Evolutionary conservation across 2,329 filamentous ascomycete species (phyloP).

Genomic region (Fusarium chuoi): DNA sequence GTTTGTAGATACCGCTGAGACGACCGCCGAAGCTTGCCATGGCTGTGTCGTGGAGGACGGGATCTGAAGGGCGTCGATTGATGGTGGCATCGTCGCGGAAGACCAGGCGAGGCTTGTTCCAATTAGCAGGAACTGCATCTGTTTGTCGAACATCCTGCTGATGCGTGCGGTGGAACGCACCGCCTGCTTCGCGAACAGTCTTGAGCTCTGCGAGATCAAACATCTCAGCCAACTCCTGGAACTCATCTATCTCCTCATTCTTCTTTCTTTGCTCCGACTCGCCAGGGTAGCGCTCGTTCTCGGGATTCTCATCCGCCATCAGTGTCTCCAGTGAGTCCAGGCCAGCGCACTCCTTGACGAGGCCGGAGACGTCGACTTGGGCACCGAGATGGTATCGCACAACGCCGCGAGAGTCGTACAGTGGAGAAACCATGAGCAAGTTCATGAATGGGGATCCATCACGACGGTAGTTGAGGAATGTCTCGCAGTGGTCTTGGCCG

Average conservation of each 20-base stretch:
- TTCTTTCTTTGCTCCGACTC: slow-evolving; percentile 8
- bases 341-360: slow-evolving; percentile 73
- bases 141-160: slow-evolving; percentile 54
- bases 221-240: slow-evolving; percentile 74
- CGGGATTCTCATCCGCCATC: slow-evolving; percentile 43
- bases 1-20: slow-evolving; percentile 53
- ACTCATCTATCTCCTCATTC: slow-evolving; percentile 60
- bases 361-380: slow-evolving; percentile 75
- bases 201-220: slow-evolving; percentile 75
- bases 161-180: slow-evolving; percentile 64
- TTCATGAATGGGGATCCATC: slow-evolving; percentile 84
- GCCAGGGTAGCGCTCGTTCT: slow-evolving; percentile 39
- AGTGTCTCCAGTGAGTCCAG: slow-evolving; percentile 69
- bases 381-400: slow-evolving; percentile 77
- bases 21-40: slow-evolving; percentile 37
- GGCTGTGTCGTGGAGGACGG: slow-evolving; percentile 29
- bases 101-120: slow-evolving; percentile 54
- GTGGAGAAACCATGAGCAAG: slow-evolving; percentile 76
- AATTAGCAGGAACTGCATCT: slow-evolving; percentile 48
- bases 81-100: slow-evolving; percentile 51
- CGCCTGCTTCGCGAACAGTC: slow-evolving; percentile 70
- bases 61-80: slow-evolving; percentile 32
- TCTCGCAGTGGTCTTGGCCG: slow-evolving; percentile 77
- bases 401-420: slow-evolving; percentile 73
- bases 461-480: slow-evolving; percentile 81